Evolutionary conservation across 2,329 filamentous ascomycete species (phyloP).

Genomic region (Exophiala sp.): DNA sequence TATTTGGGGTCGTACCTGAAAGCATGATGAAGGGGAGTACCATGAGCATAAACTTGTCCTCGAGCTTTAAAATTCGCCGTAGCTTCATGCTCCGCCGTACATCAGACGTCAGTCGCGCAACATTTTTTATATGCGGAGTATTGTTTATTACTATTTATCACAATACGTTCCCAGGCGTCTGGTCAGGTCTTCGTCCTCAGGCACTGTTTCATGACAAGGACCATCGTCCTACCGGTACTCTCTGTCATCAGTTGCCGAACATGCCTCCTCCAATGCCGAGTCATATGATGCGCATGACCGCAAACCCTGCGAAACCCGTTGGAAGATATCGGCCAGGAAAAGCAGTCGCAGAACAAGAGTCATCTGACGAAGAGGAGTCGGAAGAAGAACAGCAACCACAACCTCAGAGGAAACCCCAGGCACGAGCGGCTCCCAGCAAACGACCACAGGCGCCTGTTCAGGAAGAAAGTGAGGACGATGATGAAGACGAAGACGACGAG

Average conservation of each 20-base stretch:
- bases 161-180: no score
- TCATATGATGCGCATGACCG: slow-evolving; percentile 77
- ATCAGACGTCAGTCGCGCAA: background rate
- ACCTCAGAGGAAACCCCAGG: slow-evolving; percentile 40
- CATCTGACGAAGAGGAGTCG: slow-evolving; percentile 50
- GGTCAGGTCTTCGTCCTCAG: no score
- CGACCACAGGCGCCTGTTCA: slow-evolving; percentile 12
- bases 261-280: slow-evolving; percentile 46
- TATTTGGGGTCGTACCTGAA: no score
- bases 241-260: background rate
- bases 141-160: no score
- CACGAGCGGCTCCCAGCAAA: slow-evolving; percentile 36
- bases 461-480: slow-evolving; percentile 35
- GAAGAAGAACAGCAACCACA: slow-evolving; percentile 51
- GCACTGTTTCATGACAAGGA: background rate
- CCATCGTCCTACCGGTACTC: no score
- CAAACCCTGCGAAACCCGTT: slow-evolving; percentile 73
- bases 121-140: background rate
- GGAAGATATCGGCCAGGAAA: slow-evolving; percentile 84
- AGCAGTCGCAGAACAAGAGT: slow-evolving; percentile 49
- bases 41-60: no score
- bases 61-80: background rate
- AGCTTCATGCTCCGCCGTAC: background rate
- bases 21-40: no score
- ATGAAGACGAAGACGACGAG: slow-evolving; percentile 50